Evolutionary conservation across 805 yeast species (phyloP), one percentile per base, ranked within the genome.

Genomic region (Wickerhamiella bombiphila): DNA sequence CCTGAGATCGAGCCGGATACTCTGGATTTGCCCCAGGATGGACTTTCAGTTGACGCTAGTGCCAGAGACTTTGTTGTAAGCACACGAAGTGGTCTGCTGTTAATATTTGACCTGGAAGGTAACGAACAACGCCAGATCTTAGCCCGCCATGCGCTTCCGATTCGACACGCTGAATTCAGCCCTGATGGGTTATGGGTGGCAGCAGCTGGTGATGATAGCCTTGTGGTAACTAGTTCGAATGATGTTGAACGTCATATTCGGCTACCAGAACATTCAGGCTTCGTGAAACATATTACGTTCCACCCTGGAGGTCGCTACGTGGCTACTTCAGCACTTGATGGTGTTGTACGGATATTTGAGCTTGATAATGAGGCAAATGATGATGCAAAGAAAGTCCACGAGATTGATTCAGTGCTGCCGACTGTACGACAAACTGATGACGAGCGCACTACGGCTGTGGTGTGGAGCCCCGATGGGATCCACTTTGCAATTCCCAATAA

Each of bases 401-500:
- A 47, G 3, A 21, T 59, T 7, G 54, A 47, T 18, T 45, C 47
- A 9, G 38, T 60, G 1, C 40, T 51, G 11, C 61, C 63, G 2
- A 15, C 43, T n/a, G 37, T 54, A 3, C 11, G 33, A 6, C 40
- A 39, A n/a, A 42, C 44, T n/a, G 46, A 42, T 4, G 66, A 62
- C 29, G 64, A 63, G 49, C 52, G 69, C 1, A 58, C 75, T 19
- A 66, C 80, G 0, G 68, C 67, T 30, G 66, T 74, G 2, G 70
- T 68, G 26, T 83, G 94, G 94, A 70, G 74, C 40, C 70, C 78
- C 2, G 64, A 68, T 37, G 93, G 93, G 14, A 70, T 70, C 37
- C 55, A 63, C n/a, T 61, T 83, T 34, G 82, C 85, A 2, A 50
- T 81, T 15, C 85, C 93, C 2, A 61, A 77, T 5, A 59, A 63